Evolutionary conservation across 208 protist species (phyloP).

Genomic region (Trypanosoma avium): DNA sequence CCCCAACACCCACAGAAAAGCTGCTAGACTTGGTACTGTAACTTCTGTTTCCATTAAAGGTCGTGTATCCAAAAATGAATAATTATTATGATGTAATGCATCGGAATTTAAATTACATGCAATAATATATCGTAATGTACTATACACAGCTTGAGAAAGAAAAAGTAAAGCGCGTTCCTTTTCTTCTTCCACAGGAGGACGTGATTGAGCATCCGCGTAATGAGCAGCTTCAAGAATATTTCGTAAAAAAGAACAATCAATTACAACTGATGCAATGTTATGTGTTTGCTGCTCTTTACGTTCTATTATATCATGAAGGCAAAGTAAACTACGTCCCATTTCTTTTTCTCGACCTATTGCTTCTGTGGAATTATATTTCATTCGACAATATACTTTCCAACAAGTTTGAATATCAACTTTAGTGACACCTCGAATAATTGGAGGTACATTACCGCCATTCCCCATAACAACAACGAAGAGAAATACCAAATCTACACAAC

Average conservation of each 20-base stretch:
- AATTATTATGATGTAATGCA: slow-evolving; percentile 34
- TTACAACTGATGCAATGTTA: slow-evolving; percentile 28
- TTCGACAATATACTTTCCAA: slow-evolving; percentile 81
- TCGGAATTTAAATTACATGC: slow-evolving; percentile 65
- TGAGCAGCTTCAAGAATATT: slow-evolving; percentile 65
- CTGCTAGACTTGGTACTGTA: slow-evolving; percentile 58
- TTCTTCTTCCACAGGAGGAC: slow-evolving; percentile 70
- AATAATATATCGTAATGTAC: slow-evolving; percentile 74
- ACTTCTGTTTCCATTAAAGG: slow-evolving; percentile 38
- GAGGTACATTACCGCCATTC: slow-evolving; percentile 72
- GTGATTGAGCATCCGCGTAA: slow-evolving; percentile 77
- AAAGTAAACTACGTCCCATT: slow-evolving; percentile 24
- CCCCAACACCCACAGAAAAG: slow-evolving; percentile 71
- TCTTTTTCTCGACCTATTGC: slow-evolving; percentile 40
- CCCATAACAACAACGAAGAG: slow-evolving; percentile 88
- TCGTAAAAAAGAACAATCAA: slow-evolving; percentile 70
- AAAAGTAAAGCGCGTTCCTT: slow-evolving; percentile 51
- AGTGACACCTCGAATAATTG: slow-evolving; percentile 72
- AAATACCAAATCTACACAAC: slow-evolving; percentile 86
- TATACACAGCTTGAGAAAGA: slow-evolving; percentile 64
- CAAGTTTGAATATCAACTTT: slow-evolving; percentile 86
- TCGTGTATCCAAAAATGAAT: slow-evolving; percentile 75
- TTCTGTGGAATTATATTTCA: slow-evolving; percentile 58
- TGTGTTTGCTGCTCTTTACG: slow-evolving; percentile 26
- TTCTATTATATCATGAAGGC: slow-evolving; percentile 25